Evolutionary conservation across 2,329 filamentous ascomycete genomes (phyloP).

Genomic region (Zasmidium angulare): DNA sequence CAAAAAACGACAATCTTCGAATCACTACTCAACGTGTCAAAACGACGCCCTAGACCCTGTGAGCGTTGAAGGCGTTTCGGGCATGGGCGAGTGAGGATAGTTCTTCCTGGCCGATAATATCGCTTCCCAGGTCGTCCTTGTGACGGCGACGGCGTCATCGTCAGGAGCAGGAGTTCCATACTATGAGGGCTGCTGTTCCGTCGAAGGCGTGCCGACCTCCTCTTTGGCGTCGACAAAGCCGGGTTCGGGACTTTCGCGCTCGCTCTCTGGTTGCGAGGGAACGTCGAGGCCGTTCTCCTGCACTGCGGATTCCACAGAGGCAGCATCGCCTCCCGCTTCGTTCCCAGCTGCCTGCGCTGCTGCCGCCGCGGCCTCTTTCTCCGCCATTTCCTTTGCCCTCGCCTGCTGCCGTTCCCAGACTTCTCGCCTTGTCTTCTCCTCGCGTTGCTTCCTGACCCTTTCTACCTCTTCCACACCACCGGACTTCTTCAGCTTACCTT

Average conservation of each 20-base stretch:
- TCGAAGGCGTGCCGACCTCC: constrained; percentile 5
- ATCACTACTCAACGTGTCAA: too few species aligned
- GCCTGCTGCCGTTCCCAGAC: constrained; percentile 58
- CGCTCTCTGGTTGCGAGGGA: constrained; percentile 11
- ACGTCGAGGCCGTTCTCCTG: constrained; percentile 13
- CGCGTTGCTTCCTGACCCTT: constrained; percentile 76
- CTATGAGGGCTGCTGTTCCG: constrained; percentile 4
- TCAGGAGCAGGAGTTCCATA: not conserved
- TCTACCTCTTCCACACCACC: constrained; percentile 95
- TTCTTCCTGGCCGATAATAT: not conserved
- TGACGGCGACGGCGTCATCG: not conserved
- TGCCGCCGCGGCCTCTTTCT: constrained; percentile 41
- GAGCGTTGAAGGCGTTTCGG: not conserved
- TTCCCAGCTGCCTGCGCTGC: constrained; percentile 25
- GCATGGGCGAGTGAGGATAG: not conserved
- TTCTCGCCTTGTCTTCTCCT: constrained; percentile 81
- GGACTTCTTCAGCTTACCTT: constrained; percentile 92
- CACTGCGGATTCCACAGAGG: constrained; percentile 21
- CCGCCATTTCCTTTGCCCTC: constrained; percentile 45
- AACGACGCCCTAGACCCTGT: not conserved
- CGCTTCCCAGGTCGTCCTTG: not conserved
- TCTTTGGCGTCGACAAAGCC: constrained; percentile 36
- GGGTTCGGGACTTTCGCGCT: constrained; percentile 25
- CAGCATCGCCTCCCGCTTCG: constrained; percentile 23
- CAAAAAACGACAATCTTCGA: not conserved